Evolutionary conservation across 306 rosid genomes (phyloP).

Genomic region (Lathyrus sativus): DNA sequence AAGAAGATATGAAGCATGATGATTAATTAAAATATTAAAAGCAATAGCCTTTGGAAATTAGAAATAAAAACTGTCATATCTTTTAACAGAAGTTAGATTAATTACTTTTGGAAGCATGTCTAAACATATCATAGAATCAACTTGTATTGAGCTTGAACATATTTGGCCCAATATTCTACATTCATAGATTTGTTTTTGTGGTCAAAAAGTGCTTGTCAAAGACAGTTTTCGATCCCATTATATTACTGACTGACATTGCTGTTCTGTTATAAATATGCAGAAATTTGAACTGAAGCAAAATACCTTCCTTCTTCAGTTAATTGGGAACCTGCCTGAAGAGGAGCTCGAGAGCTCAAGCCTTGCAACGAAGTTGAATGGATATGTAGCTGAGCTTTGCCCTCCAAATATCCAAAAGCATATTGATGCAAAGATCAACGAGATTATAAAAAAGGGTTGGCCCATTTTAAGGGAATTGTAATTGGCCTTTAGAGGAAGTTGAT

Average conservation of each 20-base stretch:
- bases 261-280: slow-evolving; percentile 49
- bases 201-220: slow-evolving; percentile 2
- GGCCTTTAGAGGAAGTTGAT: slow-evolving; percentile 24
- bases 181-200: slow-evolving; percentile 14
- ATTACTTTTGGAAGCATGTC: neutral
- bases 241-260: slow-evolving; percentile 31
- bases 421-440: slow-evolving; percentile 79
- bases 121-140: slow-evolving; percentile 4
- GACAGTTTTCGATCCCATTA: neutral
- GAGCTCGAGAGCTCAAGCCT: slow-evolving; percentile 76
- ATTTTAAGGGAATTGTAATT: slow-evolving; percentile 65
- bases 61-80: neutral
- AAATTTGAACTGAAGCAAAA: slow-evolving; percentile 94
- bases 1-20: slow-evolving; percentile 4
- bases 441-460: slow-evolving; percentile 89
- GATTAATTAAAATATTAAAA: neutral
- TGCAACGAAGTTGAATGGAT: slow-evolving; percentile 85
- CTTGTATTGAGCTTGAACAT: neutral
- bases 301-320: slow-evolving; percentile 74
- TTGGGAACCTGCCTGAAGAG: slow-evolving; percentile 84
- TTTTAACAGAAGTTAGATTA: neutral
- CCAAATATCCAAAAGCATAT: slow-evolving; percentile 63
- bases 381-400: slow-evolving; percentile 87
- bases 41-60: neutral
- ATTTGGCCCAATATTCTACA: slow-evolving; percentile 22